Conservation (phyloP, 2,329 filamentous ascomycete genomes). For the Metarhizium sp. region DNA sequence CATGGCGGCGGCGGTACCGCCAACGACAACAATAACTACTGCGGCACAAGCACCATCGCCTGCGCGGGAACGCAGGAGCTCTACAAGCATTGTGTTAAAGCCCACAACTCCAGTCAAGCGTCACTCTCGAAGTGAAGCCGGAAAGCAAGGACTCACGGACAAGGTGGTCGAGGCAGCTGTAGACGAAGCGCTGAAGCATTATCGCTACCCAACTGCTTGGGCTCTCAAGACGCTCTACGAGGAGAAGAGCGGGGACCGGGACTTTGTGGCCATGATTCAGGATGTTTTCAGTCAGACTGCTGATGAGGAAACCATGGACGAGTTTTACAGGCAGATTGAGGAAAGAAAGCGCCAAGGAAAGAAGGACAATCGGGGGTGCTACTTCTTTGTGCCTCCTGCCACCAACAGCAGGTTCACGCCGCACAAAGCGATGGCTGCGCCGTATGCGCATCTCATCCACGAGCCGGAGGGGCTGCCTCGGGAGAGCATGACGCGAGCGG, state of each 20-base stretch:
- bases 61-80: conserved; percentile 4
- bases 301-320: conserved; percentile 37
- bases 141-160: conserved; percentile 36
- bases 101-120: conserved; percentile 10
- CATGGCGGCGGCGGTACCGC: neutral
- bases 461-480: conserved; percentile 3
- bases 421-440: conserved; percentile 37
- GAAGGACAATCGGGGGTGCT: conserved; percentile 39
- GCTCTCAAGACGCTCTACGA: conserved; percentile 52
- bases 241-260: conserved; percentile 40
- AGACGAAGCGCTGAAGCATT: conserved; percentile 45
- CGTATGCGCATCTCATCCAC: conserved; percentile 37
- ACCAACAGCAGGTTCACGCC: conserved; percentile 32
- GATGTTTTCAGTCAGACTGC: conserved; percentile 49
- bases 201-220: conserved; percentile 53
- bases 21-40: neutral
- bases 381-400: conserved; percentile 44
- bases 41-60: conserved; percentile 1
- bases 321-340: conserved; percentile 42
- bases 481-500: conserved; percentile 14
- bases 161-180: conserved; percentile 49
- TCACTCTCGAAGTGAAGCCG: conserved; percentile 13
- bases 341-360: conserved; percentile 49
- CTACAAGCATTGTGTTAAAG: conserved; percentile 6
- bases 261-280: conserved; percentile 48